Conservation (phyloP, 345 rosid genomes). For the Eucalyptus dawsonii region DNA sequence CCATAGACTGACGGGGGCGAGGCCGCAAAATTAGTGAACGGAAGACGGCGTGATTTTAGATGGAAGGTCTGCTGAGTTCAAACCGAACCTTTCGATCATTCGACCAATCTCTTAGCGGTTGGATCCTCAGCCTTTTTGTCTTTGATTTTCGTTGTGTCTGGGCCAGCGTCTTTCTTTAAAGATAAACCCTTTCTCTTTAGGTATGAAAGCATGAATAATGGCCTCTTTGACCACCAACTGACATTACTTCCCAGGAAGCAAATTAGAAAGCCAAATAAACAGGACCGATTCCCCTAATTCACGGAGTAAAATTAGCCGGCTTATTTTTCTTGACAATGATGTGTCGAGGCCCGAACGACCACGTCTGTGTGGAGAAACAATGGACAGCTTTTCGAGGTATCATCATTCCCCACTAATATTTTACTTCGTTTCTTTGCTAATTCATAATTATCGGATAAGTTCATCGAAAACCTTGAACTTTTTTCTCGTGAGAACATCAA, state of each 20-base stretch:
- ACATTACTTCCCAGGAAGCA: background rate
- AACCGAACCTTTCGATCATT: background rate
- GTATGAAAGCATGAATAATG: background rate
- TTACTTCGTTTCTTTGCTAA: background rate
- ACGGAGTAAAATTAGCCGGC: background rate
- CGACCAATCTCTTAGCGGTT: background rate
- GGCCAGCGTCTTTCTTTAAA: background rate
- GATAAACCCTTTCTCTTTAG: background rate
- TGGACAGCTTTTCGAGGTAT: background rate
- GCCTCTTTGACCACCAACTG: background rate
- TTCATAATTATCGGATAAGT: background rate
- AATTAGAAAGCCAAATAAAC: background rate
- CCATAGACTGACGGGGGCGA: background rate
- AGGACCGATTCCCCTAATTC: background rate
- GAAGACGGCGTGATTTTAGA: background rate
- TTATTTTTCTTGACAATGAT: background rate
- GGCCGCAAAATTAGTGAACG: background rate
- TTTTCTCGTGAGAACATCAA: background rate
- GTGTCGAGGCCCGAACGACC: background rate
- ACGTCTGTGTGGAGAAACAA: background rate
- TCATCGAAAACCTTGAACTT: background rate
- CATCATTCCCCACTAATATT: background rate
- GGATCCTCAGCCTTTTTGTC: background rate
- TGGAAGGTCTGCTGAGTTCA: background rate
- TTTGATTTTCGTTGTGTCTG: background rate